phyloP scores from a whole-genome alignment of 345 rosid species.

The Aurinia saxatilis region DNA sequence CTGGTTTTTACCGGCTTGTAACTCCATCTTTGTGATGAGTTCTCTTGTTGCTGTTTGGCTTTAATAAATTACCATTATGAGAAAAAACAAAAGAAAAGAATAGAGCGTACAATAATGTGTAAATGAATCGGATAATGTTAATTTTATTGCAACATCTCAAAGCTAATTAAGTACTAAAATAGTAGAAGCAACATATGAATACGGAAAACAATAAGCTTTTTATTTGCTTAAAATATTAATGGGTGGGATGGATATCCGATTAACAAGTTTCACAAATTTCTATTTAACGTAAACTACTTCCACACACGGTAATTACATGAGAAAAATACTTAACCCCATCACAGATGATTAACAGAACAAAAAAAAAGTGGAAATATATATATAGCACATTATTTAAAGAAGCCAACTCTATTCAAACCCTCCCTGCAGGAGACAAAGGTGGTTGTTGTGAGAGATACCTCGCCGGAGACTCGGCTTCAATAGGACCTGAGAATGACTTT shows the following conservation, averaged over 20 bases:
- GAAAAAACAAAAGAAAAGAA: too few species aligned
- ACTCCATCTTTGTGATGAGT: too few species aligned
- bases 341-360: neutral
- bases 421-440: conserved; percentile 67
- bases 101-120: too few species aligned
- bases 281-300: conserved; percentile 25
- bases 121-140: too few species aligned
- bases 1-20: too few species aligned
- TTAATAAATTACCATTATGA: too few species aligned
- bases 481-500: conserved; percentile 29
- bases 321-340: conserved; percentile 11
- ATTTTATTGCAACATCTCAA: too few species aligned
- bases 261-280: conserved; percentile 22
- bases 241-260: neutral
- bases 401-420: conserved; percentile 38
- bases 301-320: conserved; percentile 24
- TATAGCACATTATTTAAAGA: conserved; percentile 14
- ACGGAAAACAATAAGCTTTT: neutral
- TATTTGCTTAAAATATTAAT: conserved; percentile 16
- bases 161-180: too few species aligned
- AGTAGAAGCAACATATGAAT: too few species aligned
- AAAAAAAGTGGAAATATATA: neutral
- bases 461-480: conserved; percentile 37
- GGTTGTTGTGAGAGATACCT: conserved; percentile 61
- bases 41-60: too few species aligned